Conservation (phyloP, 2,329 filamentous ascomycete species). For the Clarireedia sp. region DNA sequence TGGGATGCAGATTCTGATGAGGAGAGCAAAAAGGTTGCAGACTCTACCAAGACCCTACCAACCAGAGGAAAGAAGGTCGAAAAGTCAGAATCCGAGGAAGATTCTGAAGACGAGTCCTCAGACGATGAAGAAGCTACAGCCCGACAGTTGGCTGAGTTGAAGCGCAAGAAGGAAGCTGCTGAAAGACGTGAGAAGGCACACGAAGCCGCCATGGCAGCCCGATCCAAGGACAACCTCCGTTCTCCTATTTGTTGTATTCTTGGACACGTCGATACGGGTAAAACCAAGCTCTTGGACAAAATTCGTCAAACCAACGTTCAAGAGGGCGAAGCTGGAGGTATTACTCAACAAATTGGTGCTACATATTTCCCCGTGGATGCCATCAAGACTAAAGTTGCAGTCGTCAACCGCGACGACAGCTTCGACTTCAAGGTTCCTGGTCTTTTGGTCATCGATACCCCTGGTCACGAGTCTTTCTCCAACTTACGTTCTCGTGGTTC, state of each 20-base stretch:
- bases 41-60: constrained; percentile 22
- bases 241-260: constrained; percentile 99
- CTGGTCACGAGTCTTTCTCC: constrained; percentile 99
- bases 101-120: constrained; percentile 43
- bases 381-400: constrained; percentile 82
- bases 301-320: constrained; percentile 98
- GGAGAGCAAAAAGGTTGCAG: constrained; percentile 41
- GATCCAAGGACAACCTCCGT: constrained; percentile 88
- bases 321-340: constrained; percentile 97
- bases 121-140: constrained; percentile 71
- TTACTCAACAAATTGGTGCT: constrained; percentile 98
- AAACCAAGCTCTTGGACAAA: constrained; percentile 99
- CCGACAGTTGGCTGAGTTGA: constrained; percentile 61
- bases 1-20: constrained; percentile 84
- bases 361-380: constrained; percentile 98
- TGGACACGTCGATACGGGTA: constrained; percentile 98
- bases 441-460: constrained; percentile 93
- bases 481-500: constrained; percentile 95
- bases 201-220: constrained; percentile 82
- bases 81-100: constrained; percentile 53
- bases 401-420: constrained; percentile 81
- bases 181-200: constrained; percentile 84
- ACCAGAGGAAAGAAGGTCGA: constrained; percentile 33
- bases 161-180: constrained; percentile 80
- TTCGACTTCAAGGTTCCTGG: constrained; percentile 98